phyloP scores from a whole-genome alignment of 306 rosid species.

The Calophaca sinica region DNA sequence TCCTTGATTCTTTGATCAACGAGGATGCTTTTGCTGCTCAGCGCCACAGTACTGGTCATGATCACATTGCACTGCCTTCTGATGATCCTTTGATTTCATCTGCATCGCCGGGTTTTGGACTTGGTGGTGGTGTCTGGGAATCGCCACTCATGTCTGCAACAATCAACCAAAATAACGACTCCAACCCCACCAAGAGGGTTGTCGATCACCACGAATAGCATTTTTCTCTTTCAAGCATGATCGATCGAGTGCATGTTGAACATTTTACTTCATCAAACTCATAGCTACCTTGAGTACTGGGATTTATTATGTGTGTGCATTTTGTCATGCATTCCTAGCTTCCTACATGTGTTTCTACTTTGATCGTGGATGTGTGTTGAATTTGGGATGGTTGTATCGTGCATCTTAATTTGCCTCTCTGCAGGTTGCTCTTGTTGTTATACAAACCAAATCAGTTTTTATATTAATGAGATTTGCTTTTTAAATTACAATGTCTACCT shows the following conservation, averaged over 20 bases:
- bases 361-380: background rate
- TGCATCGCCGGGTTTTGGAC: slow-evolving; percentile 6
- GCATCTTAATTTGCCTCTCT: background rate
- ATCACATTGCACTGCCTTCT: slow-evolving; percentile 11
- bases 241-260: background rate
- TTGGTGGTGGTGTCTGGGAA: slow-evolving; percentile 50
- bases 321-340: background rate
- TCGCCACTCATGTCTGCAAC: slow-evolving; percentile 51
- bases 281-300: slow-evolving; percentile 5
- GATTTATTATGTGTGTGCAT: background rate
- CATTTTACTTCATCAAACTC: background rate
- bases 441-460: background rate
- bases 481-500: background rate
- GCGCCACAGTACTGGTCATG: slow-evolving; percentile 26
- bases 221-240: background rate
- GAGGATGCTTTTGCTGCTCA: slow-evolving; percentile 68
- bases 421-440: background rate
- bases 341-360: background rate
- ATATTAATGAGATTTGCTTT: background rate
- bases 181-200: slow-evolving; percentile 29
- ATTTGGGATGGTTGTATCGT: background rate
- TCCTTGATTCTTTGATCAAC: slow-evolving; percentile 75
- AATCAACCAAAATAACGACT: slow-evolving; percentile 48
- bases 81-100: slow-evolving; percentile 45
- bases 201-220: slow-evolving; percentile 5